Evolutionary conservation across 345 rosid species (phyloP).

Genomic region (Citrus inodora): DNA sequence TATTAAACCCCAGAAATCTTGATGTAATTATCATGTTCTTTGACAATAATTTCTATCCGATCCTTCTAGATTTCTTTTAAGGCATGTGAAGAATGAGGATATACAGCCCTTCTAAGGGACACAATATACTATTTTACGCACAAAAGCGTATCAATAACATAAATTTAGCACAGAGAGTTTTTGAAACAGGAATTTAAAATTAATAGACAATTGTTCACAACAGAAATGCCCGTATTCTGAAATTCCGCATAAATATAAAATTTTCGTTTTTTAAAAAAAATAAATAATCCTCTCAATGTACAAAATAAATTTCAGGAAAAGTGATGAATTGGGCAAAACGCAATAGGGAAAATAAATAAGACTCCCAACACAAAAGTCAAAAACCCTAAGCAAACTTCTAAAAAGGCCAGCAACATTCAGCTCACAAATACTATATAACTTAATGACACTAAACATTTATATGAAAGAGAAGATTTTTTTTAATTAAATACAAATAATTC

Average conservation of each 20-base stretch:
- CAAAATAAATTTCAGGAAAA: neutral
- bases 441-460: neutral
- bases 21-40: neutral
- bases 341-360: neutral
- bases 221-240: neutral
- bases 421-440: no score
- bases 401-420: neutral
- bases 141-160: neutral
- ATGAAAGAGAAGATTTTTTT: neutral
- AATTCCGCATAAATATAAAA: neutral
- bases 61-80: neutral
- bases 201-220: neutral
- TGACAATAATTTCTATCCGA: no score
- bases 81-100: neutral
- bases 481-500: neutral
- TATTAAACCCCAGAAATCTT: neutral
- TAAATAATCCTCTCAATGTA: no score
- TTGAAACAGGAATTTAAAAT: neutral
- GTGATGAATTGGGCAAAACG: neutral
- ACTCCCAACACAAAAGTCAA: no score
- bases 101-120: neutral
- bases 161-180: neutral
- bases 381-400: neutral
- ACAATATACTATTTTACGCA: neutral
- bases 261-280: no score